A percentile compares a stretch with the other conserved stretches of the same genome.
Evolutionary conservation across 2,329 filamentous ascomycete species (phyloP).

Genomic region (Fusarium sp.): DNA sequence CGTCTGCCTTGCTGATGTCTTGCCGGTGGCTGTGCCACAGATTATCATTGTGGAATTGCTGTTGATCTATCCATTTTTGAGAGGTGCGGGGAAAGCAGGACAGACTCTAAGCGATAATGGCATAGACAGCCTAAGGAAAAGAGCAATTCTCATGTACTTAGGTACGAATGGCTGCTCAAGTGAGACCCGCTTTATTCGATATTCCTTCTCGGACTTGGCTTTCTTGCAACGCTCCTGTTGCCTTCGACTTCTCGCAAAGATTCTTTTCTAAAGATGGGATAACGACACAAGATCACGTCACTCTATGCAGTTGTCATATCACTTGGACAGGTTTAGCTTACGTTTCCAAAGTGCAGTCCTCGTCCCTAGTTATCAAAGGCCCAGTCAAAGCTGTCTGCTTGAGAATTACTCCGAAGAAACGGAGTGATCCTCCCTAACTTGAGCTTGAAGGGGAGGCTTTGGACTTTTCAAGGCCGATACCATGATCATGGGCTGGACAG

Average conservation of each 20-base stretch:
- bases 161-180: no score
- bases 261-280: accelerated
- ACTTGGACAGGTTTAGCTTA: background rate
- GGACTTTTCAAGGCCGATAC: background rate
- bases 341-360: background rate
- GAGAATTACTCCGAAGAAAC: no score
- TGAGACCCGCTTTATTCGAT: no score
- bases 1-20: background rate
- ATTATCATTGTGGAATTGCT: background rate
- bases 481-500: background rate
- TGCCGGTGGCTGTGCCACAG: background rate
- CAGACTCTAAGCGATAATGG: no score
- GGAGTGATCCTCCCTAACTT: background rate
- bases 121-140: no score
- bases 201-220: background rate
- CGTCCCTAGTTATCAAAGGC: background rate
- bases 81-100: background rate
- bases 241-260: background rate
- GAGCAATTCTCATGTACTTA: no score
- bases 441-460: background rate
- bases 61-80: background rate
- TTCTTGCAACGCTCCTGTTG: background rate
- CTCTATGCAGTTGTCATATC: accelerated
- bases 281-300: background rate
- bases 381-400: no score